These are phyloP conservation scores for Paspalum vaginatum DNA, from an alignment of 176 grass and related monocot genomes.

Conservation along the genomic window DNA sequence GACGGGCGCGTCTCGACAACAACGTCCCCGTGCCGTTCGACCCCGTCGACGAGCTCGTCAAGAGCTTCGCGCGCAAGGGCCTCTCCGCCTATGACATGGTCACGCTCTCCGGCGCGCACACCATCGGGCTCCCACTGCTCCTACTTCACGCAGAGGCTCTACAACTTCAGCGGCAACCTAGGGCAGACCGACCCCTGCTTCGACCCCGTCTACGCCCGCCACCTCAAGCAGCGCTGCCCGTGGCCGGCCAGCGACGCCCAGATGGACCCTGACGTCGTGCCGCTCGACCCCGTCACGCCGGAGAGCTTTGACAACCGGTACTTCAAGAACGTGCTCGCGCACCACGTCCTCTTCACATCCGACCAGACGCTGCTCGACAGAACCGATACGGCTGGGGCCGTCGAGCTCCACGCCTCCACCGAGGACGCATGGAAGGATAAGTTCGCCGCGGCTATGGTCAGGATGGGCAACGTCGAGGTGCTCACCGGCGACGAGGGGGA, in stretches of 20 bases:
- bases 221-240: constrained; percentile 31
- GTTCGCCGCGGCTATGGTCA: constrained; percentile 23
- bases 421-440: not conserved
- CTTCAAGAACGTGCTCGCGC: constrained; percentile 51
- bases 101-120: constrained; percentile 51
- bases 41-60: not conserved
- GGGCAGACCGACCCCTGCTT: constrained; percentile 25
- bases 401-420: not conserved
- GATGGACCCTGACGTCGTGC: constrained; percentile 3
- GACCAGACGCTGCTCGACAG: constrained; percentile 45
- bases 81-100: constrained; percentile 32
- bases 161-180: constrained; percentile 11
- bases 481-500: constrained; percentile 16
- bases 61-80: constrained; percentile 30
- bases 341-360: constrained; percentile 34
- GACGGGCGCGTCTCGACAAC: constrained; percentile 43
- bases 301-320: constrained; percentile 48
- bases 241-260: constrained; percentile 4
- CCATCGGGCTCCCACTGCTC: constrained; percentile 38
- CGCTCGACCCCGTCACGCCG: constrained; percentile 28
- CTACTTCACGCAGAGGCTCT: constrained; percentile 22
- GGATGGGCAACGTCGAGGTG: constrained; percentile 31
- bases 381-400: not conserved
- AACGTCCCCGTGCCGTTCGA: constrained; percentile 40
- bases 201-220: not conserved